Conservation (phyloP, 805 yeast genomes). For the Kuraishia cidri region DNA sequence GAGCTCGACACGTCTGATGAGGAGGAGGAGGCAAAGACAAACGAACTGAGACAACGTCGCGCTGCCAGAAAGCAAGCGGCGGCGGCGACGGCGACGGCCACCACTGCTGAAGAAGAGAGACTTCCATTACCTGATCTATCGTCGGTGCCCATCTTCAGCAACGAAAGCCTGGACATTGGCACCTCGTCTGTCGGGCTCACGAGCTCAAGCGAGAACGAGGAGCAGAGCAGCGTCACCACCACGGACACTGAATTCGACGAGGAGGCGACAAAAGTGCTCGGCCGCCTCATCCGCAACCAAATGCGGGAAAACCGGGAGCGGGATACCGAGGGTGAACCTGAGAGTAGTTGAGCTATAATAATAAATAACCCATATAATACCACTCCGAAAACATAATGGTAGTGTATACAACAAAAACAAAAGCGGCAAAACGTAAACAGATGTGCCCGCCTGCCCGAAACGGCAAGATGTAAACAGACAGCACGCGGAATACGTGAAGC, state of each 20-base stretch:
- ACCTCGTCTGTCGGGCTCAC: constrained; percentile 20
- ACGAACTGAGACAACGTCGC: constrained; percentile 34
- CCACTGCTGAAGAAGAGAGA: constrained; percentile 17
- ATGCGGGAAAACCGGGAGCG: constrained; percentile 19
- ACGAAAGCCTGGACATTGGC: constrained; percentile 21
- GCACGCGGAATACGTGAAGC: too few species aligned
- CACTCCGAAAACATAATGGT: too few species aligned
- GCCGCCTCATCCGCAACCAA: constrained; percentile 15
- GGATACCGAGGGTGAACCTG: too few species aligned
- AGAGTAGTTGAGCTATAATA: too few species aligned
- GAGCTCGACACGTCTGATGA: constrained; percentile 28
- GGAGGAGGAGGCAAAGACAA: constrained; percentile 40
- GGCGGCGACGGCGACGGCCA: constrained; percentile 8
- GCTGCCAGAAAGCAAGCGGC: constrained; percentile 15
- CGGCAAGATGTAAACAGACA: too few species aligned
- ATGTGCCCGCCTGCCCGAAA: too few species aligned
- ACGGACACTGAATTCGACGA: constrained; percentile 4
- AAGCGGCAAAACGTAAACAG: too few species aligned
- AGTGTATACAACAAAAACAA: too few species aligned
- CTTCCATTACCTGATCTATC: constrained; percentile 34
- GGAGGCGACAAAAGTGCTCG: constrained; percentile 4
- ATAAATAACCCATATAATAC: too few species aligned
- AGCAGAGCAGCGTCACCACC: constrained; percentile 8
- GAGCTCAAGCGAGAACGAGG: constrained; percentile 17
- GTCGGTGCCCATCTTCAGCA: constrained; percentile 44